Percentiles rank a stretch among this genome's conserved stretches.
Conservation (phyloP, 257 asterid genomes). For the Ballota nigra region DNA sequence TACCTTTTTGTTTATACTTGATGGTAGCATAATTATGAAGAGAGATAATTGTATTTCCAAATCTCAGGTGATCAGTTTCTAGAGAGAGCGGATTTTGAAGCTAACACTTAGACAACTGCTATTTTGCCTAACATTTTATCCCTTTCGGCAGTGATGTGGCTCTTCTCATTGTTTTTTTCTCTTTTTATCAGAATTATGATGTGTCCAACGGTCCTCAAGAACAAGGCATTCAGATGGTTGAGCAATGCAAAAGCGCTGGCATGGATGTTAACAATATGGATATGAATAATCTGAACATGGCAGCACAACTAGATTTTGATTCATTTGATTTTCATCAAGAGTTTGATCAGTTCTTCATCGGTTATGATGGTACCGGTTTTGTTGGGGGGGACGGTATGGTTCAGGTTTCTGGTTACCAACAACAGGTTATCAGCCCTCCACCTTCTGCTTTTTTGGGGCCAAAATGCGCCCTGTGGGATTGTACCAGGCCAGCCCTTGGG, state of each 20-base stretch:
- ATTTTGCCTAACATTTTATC: background rate
- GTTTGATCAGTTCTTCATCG: slow-evolving; percentile 60
- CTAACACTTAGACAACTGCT: background rate
- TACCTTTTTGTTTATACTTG: background rate
- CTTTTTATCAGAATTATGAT: slow-evolving; percentile 47
- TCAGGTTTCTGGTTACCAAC: slow-evolving; percentile 48
- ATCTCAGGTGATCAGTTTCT: background rate
- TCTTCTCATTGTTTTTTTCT: slow-evolving; percentile 7
- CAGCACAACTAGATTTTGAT: slow-evolving; percentile 52
- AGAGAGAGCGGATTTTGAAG: background rate
- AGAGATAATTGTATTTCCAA: background rate
- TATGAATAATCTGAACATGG: slow-evolving; percentile 39
- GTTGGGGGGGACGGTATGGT: slow-evolving; percentile 50
- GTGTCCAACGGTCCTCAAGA: slow-evolving; percentile 50
- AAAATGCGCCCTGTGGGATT: slow-evolving; percentile 98
- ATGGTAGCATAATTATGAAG: background rate
- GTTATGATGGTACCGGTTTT: slow-evolving; percentile 51
- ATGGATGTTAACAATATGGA: slow-evolving; percentile 51
- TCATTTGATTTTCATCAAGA: slow-evolving; percentile 58
- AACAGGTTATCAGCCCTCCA: slow-evolving; percentile 68
- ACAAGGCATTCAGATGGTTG: slow-evolving; percentile 53
- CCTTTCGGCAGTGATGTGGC: background rate
- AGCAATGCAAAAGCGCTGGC: slow-evolving; percentile 52
- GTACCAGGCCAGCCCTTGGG: slow-evolving; percentile 56
- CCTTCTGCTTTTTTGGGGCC: slow-evolving; percentile 96